phyloP scores from a whole-genome alignment of 2,329 filamentous ascomycete species.

The Neopestalotiopsis sp. region DNA sequence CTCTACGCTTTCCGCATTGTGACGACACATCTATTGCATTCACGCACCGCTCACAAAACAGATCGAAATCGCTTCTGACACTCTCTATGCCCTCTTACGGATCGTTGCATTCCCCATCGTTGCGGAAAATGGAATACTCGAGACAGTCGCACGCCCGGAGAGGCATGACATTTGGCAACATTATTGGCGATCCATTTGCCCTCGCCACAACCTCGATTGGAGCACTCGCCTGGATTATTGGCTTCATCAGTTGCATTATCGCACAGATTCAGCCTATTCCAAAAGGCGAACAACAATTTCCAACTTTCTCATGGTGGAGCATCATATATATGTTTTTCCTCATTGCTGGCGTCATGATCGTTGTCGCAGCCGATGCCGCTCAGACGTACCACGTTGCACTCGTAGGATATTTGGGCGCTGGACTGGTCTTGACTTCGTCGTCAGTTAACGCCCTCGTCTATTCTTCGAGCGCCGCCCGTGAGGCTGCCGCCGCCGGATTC shows the following conservation, averaged over 20 bases:
- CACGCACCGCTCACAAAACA: neutral
- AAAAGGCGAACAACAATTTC: conserved; percentile 60
- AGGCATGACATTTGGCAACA: conserved; percentile 81
- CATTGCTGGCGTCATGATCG: conserved; percentile 79
- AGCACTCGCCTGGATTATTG: conserved; percentile 93
- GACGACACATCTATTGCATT: neutral
- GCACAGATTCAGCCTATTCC: conserved; percentile 59
- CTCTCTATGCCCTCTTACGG: conserved; percentile 77
- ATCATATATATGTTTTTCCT: conserved; percentile 84
- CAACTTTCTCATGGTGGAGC: conserved; percentile 92
- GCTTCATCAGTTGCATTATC: conserved; percentile 86
- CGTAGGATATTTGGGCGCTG: conserved; percentile 84
- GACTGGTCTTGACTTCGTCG: conserved; percentile 84
- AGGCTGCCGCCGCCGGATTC: conserved; percentile 90
- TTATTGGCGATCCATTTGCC: conserved; percentile 95
- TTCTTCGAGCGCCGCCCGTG: conserved; percentile 71
- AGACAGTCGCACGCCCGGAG: conserved; percentile 59
- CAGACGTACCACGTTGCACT: conserved; percentile 92
- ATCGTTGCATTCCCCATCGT: conserved; percentile 74
- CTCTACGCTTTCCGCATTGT: conserved; percentile 1
- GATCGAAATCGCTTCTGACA: neutral
- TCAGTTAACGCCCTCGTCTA: conserved; percentile 89
- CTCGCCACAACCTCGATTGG: conserved; percentile 92
- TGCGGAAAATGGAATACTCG: conserved; percentile 81
- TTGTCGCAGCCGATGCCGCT: conserved; percentile 83